phyloP scores from a whole-genome alignment of 2,329 filamentous ascomycete species.

The Aspergillus chevalieri region DNA sequence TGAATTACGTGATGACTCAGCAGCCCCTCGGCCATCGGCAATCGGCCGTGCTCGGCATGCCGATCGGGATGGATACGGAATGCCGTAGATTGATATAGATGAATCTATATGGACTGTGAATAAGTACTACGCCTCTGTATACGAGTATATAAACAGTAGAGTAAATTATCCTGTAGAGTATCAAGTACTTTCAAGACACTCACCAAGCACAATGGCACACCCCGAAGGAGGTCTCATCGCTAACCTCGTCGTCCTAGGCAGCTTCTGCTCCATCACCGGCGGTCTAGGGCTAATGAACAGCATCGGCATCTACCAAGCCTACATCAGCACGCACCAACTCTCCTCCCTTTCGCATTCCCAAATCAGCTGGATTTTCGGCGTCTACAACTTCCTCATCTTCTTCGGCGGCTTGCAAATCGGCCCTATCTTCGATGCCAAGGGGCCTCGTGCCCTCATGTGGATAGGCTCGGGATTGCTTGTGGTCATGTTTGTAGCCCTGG shows the following conservation, averaged over 20 bases:
- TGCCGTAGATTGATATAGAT: too few species aligned
- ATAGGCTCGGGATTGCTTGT: constrained; percentile 13
- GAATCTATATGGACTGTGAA: too few species aligned
- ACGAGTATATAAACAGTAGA: too few species aligned
- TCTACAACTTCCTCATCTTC: constrained; percentile 24
- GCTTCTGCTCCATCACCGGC: constrained; percentile 25
- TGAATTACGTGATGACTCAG: background rate
- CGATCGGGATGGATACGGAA: background rate
- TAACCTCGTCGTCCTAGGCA: constrained; percentile 36
- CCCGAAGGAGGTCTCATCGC: constrained; percentile 24
- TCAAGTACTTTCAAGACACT: background rate
- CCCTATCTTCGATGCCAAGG: constrained; percentile 25
- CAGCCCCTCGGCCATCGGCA: background rate
- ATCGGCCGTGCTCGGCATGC: background rate
- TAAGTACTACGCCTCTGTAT: too few species aligned
- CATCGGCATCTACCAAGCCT: constrained; percentile 18
- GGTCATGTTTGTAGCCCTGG: constrained; percentile 6
- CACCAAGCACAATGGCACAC: constrained; percentile 1
- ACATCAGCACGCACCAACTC: constrained; percentile 11
- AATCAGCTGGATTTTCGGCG: constrained; percentile 25
- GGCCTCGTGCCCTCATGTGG: constrained; percentile 18
- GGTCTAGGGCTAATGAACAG: constrained; percentile 37
- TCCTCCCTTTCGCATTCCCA: constrained; percentile 3
- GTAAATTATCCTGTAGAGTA: too few species aligned
- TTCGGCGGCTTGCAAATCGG: constrained; percentile 24